A percentile compares a stretch with the other conserved stretches of the same genome.
Evolutionary conservation across 805 yeast species (phyloP).

Genomic region (Kuraishia borneana): DNA sequence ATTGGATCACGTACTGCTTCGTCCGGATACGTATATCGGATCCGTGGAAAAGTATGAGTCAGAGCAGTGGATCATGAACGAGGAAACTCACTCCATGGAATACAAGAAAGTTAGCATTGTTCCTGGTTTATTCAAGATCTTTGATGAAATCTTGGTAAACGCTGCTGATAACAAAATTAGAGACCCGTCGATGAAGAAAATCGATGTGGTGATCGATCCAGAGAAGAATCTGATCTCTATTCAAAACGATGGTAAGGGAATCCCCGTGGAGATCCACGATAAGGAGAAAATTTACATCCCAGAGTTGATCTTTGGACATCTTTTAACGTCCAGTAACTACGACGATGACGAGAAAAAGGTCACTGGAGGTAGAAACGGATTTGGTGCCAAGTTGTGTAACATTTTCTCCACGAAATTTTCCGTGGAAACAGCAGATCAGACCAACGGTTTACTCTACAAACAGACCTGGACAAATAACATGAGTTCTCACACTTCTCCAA

Average conservation of each 20-base stretch:
- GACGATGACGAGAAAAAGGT: constrained; percentile 94
- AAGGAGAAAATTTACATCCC: constrained; percentile 93
- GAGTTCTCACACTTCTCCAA: constrained; percentile 68
- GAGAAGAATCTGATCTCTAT: constrained; percentile 70
- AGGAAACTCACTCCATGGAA: constrained; percentile 47
- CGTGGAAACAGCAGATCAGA: constrained; percentile 80
- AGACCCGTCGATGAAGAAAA: constrained; percentile 80
- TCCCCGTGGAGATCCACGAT: constrained; percentile 86
- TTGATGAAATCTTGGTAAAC: constrained; percentile 93
- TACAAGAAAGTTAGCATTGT: constrained; percentile 63
- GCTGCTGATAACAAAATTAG: constrained; percentile 98
- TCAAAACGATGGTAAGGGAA: constrained; percentile 89
- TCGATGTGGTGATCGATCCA: constrained; percentile 72
- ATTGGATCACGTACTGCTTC: constrained; percentile 87
- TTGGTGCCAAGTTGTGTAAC: constrained; percentile 95
- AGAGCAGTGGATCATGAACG: constrained; percentile 80
- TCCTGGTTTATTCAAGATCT: constrained; percentile 93
- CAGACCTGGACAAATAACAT: constrained; percentile 88
- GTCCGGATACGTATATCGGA: constrained; percentile 98
- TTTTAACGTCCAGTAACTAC: constrained; percentile 90
- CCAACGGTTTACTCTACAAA: constrained; percentile 46
- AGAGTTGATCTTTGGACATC: constrained; percentile 89
- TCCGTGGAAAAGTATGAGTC: constrained; percentile 76
- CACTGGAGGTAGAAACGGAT: constrained; percentile 98
- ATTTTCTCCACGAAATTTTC: constrained; percentile 83